Base-by-base conservation (phyloP, 352 stramenopile species). In the Phytophthora megakarya region DNA sequence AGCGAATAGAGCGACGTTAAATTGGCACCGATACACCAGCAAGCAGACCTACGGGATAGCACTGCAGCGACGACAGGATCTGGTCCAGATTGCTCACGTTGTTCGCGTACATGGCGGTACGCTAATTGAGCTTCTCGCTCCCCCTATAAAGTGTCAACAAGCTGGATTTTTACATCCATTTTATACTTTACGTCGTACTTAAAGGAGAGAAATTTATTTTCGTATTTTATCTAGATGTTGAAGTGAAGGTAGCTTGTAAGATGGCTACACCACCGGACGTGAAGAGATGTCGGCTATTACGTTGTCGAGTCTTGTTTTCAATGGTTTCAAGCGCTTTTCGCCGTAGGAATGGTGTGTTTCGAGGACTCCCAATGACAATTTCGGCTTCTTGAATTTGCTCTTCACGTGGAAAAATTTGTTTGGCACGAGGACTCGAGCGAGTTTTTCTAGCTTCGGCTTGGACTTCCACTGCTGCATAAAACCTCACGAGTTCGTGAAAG, bases 71-170 rank as follows among this genome's bases (percentile, higher is more conserved):
- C 60, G 86, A 94, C 45, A 94, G 77, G 73, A 94, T 92, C 74
- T 90, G 83, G 72, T 94, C 86, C 63, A 94, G 70, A 52, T 92
- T 92, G 83, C 81, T 92, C 73, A 92, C 84, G 62, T 90, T 94
- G 73, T 82, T 91, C 21, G 81, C 75, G 72, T 92, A 92, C 85
- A 94, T 94, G 22, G 19, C 58, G 25, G 8, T 39, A n/a, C 13
- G 30, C 10, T 35, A 15, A 35, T 35, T 35, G 30, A 35, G 30
- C 8, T 35, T 35, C 30, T 30, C 26, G 28, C 1, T 40, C 30
- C 39, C 22, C 30, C 33, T n/a, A n/a, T n/a, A n/a, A n/a, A n/a
- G n/a, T n/a, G n/a, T n/a, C n/a, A n/a, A n/a, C n/a, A n/a, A n/a
- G n/a, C n/a, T n/a, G n/a, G n/a, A n/a, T n/a, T n/a, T n/a, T n/a